Percentiles rank a stretch among this genome's conserved stretches.
phyloP scores from a whole-genome alignment of 2,329 filamentous ascomycete species.

The Penicillium capsulatum region DNA sequence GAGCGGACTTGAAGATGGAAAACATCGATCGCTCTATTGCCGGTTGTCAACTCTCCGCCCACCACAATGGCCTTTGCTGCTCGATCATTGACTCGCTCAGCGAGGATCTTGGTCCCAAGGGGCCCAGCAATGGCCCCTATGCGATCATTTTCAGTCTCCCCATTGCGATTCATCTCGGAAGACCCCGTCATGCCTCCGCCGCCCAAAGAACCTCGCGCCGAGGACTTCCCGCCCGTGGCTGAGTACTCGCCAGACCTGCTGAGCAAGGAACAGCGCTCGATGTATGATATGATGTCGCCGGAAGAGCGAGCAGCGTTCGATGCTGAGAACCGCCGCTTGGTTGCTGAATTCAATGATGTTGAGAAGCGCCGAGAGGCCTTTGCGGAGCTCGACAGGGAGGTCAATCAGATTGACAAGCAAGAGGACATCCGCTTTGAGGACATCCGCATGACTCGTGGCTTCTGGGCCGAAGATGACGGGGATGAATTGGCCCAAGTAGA shows the following conservation, averaged over 20 bases:
- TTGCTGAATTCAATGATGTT: constrained; percentile 38
- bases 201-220: constrained; percentile 26
- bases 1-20: constrained; percentile 15
- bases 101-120: constrained; percentile 31
- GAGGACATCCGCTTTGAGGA: constrained; percentile 30
- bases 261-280: constrained; percentile 31
- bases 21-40: constrained; percentile 17
- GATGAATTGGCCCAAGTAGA: constrained; percentile 46
- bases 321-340: constrained; percentile 32
- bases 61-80: constrained; percentile 39
- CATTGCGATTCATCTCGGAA: constrained; percentile 31
- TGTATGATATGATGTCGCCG: constrained; percentile 39
- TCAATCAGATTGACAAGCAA: constrained; percentile 31
- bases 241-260: constrained; percentile 38
- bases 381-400: constrained; percentile 31
- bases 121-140: constrained; percentile 21
- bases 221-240: constrained; percentile 29
- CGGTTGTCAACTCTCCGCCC: constrained; percentile 14
- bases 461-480: constrained; percentile 45
- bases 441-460: constrained; percentile 28
- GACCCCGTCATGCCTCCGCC: constrained; percentile 31
- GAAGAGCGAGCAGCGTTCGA: constrained; percentile 37
- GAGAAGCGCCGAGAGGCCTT: constrained; percentile 26
- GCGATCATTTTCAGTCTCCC: constrained; percentile 36
- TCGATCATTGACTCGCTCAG: constrained; percentile 37